Evolutionary conservation across 176 grass and related monocot species (phyloP), one percentile per base, ranked within the genome.

Genomic region (Elymus sibiricus): DNA sequence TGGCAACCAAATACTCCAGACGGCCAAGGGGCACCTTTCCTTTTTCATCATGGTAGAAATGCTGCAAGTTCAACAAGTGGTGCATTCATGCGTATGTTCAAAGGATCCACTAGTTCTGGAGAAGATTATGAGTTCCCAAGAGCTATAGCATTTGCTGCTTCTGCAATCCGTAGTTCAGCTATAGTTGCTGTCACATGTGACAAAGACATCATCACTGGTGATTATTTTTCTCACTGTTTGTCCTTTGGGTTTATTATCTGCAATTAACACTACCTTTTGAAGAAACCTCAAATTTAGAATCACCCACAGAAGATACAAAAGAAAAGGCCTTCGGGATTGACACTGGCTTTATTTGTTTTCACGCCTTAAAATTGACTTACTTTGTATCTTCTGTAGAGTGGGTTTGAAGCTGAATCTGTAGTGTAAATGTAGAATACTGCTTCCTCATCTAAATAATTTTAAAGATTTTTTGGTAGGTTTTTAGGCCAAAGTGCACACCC

Each of bases 1-100:
- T 99, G 94, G 97, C 97, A 99, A 80, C 94, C 97, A 82, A 99
- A 95, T 84, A 99, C 97, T 84, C 97, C 97, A 65, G 94, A 99
- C 86, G 97, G 94, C 37, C 97, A 95, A 68, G 97, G 97, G 78
- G 91, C 90, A 84, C 97, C 97, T 84, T 99, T 96, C 85, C 90
- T 94, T 73, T 98, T 99, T 89, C 88, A 96, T 89, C 94, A 88
- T 56, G 93, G 92, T 62, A 92, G 91, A 89, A 74, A 83, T 84
- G 65, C 74, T 47, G 77, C 51, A 5, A 95, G 51, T 89, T 94
- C 92, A 84, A 89, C 91, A 37, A 70, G 93, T 79, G 88, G 97
- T 16, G 87, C 97, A 61, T 82, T 99, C n/a, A 94, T 95, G 90
- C 93, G 94, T 76, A 96, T 99, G 83, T 99, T 99, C 62, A 99